Base-by-base conservation (phyloP, 164 flowering plant genomes). In the Piper betle region DNA sequence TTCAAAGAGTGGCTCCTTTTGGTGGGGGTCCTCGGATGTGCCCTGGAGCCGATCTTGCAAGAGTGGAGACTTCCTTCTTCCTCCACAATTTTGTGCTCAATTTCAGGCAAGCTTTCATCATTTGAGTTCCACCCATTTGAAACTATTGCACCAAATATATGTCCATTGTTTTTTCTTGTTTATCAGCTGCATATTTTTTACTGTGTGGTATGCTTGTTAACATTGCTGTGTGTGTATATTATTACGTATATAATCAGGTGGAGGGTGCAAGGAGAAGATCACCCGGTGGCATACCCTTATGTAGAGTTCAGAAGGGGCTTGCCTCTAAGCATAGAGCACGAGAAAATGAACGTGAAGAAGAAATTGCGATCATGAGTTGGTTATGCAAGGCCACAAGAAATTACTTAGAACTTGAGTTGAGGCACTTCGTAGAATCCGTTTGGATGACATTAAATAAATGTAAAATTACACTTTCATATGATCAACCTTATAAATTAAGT, bases 71-170 rank as follows among this genome's bases (percentile, higher is more conserved):
- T 55, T 77, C 95, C 1, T 77, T 84, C 70, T 90, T 90, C 72
- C 83, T 90, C 62, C 97, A 90, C 68, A 88, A 87, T 72, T 77
- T 90, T 73, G 87, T 90, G 70, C 92, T 87, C 46, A 82, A 71
- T 62, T 82, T 75, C 56, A 82, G 85, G 97, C 87, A 71, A 71
- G 41, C 20, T 18, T 20, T 25, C 39, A 46, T 46, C 50, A 46
- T 46, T 42, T 42, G 15, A 46, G 50, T 46, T 12, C 10, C 50
- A 9, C 50, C 50, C 50, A 46, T 46, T 2, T 6, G 11, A 46
- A 10, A 46, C 12, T 46, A 46, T 46, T 15, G 37, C 60, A 64
- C 46, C 61, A 57, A 37, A 58, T 39, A 57, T 3, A 15, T 57
- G 3, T 4, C 39, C 59, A 20, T 7, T 57, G 17, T 3, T 12